Evolutionary conservation across 2,329 filamentous ascomycete genomes (phyloP), one percentile per base, ranked within the genome.

Genomic region (Trematosphaeria pertusa): DNA sequence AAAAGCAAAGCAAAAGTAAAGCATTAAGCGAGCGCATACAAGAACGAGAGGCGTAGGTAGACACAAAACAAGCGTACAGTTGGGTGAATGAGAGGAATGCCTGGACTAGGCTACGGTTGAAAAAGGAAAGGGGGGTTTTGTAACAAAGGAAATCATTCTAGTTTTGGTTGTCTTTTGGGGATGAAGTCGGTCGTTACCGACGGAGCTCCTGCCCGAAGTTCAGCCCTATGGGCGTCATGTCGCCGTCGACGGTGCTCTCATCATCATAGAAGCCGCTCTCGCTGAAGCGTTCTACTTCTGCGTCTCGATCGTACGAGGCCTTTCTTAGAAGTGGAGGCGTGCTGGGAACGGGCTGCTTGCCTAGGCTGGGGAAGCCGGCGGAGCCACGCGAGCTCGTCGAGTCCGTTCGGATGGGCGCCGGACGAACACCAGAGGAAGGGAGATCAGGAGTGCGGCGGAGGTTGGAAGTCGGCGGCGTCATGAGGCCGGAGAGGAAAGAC

Each of bases 401-500:
- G 50, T 58, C 62, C 3, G 59, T 58, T 38, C 62, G 63, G 17
- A 60, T 33, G 26, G 57, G 61, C 34, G 59, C 56, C 6, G 63
- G 62, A 34, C 56, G 65, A 48, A 45, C 26, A 30, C 62, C 54
- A 8, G 69, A 67, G 54, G 60, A 73, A 28, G 66, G 63, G 43
- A 76, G 71, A 3, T 78, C 74, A 0, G 84, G 81, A 2, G 81
- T 83, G 56, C 84, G 84, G 33, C 88, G 86, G 37, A 87, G 71
- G 43, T 85, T 84, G 3, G 88, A 91, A 21, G 87, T 85, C 4
- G 92, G 93, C n/a, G 93, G 92, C 1, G 93, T 97, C 78, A 97
- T 80, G 17, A 96, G 83, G 1, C 92, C 92, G 0, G 87, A 87
- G 15, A 92, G 78, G 50, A 91, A 87, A 37, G 79, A 83, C 43